Conservation (phyloP, 2,329 filamentous ascomycete species). For the Bipolaris gigantea region DNA sequence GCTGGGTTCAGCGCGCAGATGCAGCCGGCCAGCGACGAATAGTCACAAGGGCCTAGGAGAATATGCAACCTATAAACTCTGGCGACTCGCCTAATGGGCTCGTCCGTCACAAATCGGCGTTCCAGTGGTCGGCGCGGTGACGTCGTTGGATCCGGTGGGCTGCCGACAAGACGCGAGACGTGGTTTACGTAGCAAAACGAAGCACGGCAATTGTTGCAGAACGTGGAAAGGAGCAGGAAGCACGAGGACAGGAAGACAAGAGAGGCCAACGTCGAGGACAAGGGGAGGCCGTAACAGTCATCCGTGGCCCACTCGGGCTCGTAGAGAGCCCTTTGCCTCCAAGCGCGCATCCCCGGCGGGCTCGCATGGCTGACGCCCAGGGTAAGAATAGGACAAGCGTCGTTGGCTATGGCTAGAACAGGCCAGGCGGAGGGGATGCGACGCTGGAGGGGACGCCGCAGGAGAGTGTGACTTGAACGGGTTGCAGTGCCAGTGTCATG, state of each 20-base stretch:
- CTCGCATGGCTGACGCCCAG: constrained; percentile 25
- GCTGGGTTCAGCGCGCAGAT: constrained; percentile 29
- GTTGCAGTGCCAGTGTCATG: constrained; percentile 18
- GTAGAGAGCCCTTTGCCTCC: constrained; percentile 12
- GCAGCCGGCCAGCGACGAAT: constrained; percentile 12
- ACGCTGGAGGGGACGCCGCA: background rate
- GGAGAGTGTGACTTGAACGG: constrained; percentile 18
- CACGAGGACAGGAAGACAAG: constrained; percentile 3
- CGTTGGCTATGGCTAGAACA: constrained; percentile 20
- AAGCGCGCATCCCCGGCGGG: constrained; percentile 15
- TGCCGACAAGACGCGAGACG: constrained; percentile 12
- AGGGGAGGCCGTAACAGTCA: constrained; percentile 10
- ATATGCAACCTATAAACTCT: background rate
- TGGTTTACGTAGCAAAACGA: constrained; percentile 1
- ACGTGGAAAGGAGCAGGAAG: background rate
- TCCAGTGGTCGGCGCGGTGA: constrained; percentile 13
- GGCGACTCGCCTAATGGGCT: background rate
- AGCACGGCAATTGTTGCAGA: constrained; percentile 4
- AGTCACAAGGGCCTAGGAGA: background rate
- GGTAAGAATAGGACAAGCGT: constrained; percentile 19
- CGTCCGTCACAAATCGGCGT: background rate
- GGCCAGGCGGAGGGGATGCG: constrained; percentile 17
- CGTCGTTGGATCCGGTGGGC: constrained; percentile 12
- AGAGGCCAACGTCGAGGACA: background rate
- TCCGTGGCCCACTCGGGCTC: constrained; percentile 19